phyloP scores from a whole-genome alignment of 2,329 filamentous ascomycete species.

The Myriosclerotinia scirpicola region DNA sequence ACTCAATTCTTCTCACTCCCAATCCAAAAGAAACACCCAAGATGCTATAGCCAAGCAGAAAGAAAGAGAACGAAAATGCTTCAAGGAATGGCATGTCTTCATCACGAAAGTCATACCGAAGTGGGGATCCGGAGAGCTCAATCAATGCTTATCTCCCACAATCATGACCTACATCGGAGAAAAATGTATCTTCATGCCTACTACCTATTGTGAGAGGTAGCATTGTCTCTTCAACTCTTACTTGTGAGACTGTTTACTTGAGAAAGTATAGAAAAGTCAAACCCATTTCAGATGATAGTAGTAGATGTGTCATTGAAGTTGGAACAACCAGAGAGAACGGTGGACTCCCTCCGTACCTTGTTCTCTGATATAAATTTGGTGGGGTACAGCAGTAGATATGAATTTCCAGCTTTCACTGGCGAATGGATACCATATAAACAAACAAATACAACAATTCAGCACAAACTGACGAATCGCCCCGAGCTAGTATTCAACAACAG shows the following conservation, averaged over 20 bases:
- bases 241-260: too few species aligned
- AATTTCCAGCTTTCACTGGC: too few species aligned
- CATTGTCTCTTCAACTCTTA: background rate
- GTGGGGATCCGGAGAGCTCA: slow-evolving; percentile 16
- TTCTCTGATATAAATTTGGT: too few species aligned
- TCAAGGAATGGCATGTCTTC: background rate
- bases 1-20: background rate
- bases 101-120: slow-evolving; percentile 3
- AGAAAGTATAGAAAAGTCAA: background rate
- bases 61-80: background rate
- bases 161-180: slow-evolving; percentile 18
- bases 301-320: too few species aligned
- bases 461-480: too few species aligned
- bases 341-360: too few species aligned
- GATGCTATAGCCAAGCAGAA: background rate
- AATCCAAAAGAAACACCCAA: background rate
- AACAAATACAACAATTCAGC: too few species aligned
- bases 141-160: slow-evolving; percentile 10
- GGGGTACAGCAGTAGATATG: too few species aligned
- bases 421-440: too few species aligned
- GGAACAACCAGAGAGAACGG: too few species aligned
- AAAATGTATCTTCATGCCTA: slow-evolving; percentile 6
- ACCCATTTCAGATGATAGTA: background rate
- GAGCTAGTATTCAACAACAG: too few species aligned
- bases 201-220: background rate